Evolutionary conservation across 176 grass and related monocot genomes (phyloP).

Genomic region (Aegilops bicornis): DNA sequence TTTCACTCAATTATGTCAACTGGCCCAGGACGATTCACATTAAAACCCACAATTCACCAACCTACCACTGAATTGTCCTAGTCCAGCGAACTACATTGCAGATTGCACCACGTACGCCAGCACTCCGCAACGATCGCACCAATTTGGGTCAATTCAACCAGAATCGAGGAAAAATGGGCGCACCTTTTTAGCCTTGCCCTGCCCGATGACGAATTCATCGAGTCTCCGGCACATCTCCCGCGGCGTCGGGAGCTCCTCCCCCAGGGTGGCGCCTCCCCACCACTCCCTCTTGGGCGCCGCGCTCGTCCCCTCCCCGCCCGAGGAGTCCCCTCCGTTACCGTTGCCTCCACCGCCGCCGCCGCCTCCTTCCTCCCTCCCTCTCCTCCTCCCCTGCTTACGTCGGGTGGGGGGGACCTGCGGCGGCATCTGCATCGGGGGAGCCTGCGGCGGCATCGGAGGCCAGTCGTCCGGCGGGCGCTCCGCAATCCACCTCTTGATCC

Average conservation of each 20-base stretch:
- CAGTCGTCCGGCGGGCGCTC: conserved; percentile 59
- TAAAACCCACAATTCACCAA: conserved; percentile 19
- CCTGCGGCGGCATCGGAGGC: conserved; percentile 41
- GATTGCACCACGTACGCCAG: background rate
- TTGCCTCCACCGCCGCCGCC: background rate
- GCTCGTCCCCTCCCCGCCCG: conserved; percentile 47
- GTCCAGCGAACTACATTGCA: background rate
- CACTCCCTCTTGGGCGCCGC: conserved; percentile 58
- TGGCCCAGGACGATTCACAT: background rate
- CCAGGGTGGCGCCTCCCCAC: conserved; percentile 75
- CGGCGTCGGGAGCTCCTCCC: conserved; percentile 84
- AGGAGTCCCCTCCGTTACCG: conserved; percentile 42
- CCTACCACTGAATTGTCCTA: background rate
- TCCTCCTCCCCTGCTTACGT: conserved; percentile 38
- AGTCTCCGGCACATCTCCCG: conserved; percentile 87
- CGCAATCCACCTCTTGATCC: conserved; percentile 44
- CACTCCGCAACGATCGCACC: background rate
- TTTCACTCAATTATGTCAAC: conserved; percentile 14
- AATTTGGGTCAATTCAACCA: conserved; percentile 1
- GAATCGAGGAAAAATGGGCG: conserved; percentile 23
- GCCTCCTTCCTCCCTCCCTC: conserved; percentile 46
- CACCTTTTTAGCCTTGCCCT: conserved; percentile 90
- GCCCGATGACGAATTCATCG: conserved; percentile 92
- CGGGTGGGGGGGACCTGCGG: conserved; percentile 14
- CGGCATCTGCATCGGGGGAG: conserved; percentile 40